phyloP scores from a whole-genome alignment of 2,329 filamentous ascomycete genomes.

The Fusarium sp. region DNA sequence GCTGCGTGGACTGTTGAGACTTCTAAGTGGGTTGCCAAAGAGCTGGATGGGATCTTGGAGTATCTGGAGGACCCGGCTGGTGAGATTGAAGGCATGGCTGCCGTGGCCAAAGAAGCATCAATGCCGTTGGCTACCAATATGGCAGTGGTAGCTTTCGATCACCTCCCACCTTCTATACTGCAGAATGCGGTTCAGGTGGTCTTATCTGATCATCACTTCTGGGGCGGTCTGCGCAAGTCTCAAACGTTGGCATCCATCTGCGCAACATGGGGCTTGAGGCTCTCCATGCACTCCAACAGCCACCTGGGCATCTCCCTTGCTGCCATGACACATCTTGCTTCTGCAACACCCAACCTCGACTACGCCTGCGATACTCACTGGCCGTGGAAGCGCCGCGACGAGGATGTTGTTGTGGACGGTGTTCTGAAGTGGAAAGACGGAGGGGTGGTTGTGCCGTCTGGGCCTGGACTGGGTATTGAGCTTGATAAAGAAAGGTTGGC shows the following conservation, averaged over 20 bases:
- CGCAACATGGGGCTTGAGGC: slow-evolving; percentile 51
- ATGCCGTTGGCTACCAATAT: slow-evolving; percentile 57
- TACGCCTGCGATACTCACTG: slow-evolving; percentile 57
- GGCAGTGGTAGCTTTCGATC: slow-evolving; percentile 54
- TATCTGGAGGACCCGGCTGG: slow-evolving; percentile 54
- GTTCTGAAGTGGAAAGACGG: slow-evolving; percentile 50
- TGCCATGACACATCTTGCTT: slow-evolving; percentile 55
- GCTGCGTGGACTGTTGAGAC: slow-evolving; percentile 53
- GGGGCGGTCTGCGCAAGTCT: slow-evolving; percentile 54
- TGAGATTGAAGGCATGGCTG: slow-evolving; percentile 55
- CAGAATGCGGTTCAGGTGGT: slow-evolving; percentile 54
- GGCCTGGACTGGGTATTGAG: slow-evolving; percentile 50
- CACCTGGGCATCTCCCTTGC: slow-evolving; percentile 55
- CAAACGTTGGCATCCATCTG: slow-evolving; percentile 52
- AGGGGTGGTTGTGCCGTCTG: slow-evolving; percentile 48
- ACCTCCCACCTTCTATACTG: slow-evolving; percentile 50
- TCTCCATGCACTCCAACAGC: slow-evolving; percentile 57
- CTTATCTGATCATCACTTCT: slow-evolving; percentile 55
- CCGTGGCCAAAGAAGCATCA: slow-evolving; percentile 51
- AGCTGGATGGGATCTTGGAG: slow-evolving; percentile 50
- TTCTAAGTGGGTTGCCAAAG: slow-evolving; percentile 51
- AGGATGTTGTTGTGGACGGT: slow-evolving; percentile 53
- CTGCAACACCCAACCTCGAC: slow-evolving; percentile 53
- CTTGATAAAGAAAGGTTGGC: slow-evolving; percentile 50
- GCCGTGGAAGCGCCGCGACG: slow-evolving; percentile 55